Conservation (phyloP, 805 yeast genomes). For the Yamadazyma insecticola region DNA sequence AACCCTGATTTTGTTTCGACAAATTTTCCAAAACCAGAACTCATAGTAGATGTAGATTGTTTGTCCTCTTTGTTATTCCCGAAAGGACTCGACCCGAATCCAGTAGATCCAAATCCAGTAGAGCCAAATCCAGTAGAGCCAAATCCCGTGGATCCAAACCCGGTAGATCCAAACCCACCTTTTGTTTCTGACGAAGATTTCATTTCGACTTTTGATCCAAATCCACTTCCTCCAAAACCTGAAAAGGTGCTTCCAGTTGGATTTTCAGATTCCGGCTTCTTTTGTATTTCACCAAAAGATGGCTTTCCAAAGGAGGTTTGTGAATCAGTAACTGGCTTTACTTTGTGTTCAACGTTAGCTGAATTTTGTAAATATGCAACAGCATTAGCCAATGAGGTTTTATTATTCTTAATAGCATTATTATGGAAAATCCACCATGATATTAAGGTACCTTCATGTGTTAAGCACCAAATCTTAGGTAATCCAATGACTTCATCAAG, state of each 20-base stretch:
- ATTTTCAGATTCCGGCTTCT: too few relatives aligned
- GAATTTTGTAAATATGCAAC: slow-evolving; percentile 12
- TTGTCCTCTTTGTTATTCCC: slow-evolving; percentile 1
- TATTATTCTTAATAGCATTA: slow-evolving; percentile 2
- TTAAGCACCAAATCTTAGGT: slow-evolving; percentile 62
- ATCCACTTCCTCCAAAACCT: too few relatives aligned
- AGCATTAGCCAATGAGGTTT: slow-evolving; percentile 6
- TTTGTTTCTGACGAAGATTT: neutral
- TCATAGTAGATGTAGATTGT: slow-evolving; percentile 1
- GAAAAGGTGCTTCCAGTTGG: too few relatives aligned
- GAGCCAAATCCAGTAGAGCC: slow-evolving; percentile 8
- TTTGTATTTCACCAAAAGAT: slow-evolving; percentile 4
- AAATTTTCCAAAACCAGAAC: too few relatives aligned
- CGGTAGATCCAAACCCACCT: slow-evolving; percentile 1
- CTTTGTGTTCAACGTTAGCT: neutral
- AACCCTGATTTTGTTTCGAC: too few relatives aligned
- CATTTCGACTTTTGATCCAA: too few relatives aligned
- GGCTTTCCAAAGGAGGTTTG: slow-evolving; percentile 4
- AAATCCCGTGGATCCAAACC: slow-evolving; percentile 7
- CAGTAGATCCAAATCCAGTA: slow-evolving; percentile 9
- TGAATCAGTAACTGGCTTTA: too few relatives aligned
- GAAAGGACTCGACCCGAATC: slow-evolving; percentile 2
- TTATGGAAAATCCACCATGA: slow-evolving; percentile 62
- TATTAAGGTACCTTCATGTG: slow-evolving; percentile 57
- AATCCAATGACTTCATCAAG: slow-evolving; percentile 56